Conservation (phyloP, 2,329 filamentous ascomycete genomes). For the Mycosphaerella sp. region DNA sequence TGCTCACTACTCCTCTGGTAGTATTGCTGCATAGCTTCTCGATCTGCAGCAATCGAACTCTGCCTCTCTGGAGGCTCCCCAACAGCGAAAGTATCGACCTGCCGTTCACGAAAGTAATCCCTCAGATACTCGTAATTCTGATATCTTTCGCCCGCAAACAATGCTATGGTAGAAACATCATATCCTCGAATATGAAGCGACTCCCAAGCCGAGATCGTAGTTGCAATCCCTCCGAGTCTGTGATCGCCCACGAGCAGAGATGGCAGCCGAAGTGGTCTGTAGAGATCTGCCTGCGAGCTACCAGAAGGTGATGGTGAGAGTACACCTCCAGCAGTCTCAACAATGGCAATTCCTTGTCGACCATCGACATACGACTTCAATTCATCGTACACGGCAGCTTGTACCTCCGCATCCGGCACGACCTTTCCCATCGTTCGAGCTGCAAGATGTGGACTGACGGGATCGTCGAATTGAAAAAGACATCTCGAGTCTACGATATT, state of each 20-base stretch:
- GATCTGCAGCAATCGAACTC: slow-evolving; percentile 43
- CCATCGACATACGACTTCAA: slow-evolving; percentile 38
- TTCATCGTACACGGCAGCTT: slow-evolving; percentile 40
- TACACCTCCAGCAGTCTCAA: slow-evolving; percentile 79
- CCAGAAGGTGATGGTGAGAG: slow-evolving; percentile 73
- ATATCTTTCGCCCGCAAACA: slow-evolving; percentile 63
- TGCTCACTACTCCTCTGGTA: slow-evolving; percentile 49
- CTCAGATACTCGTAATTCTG: slow-evolving; percentile 62
- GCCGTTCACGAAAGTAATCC: slow-evolving; percentile 59
- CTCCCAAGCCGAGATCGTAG: slow-evolving; percentile 74
- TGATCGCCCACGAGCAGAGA: slow-evolving; percentile 69
- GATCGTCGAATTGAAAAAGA: slow-evolving; percentile 65
- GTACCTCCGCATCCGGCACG: slow-evolving; percentile 32
- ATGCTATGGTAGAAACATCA: slow-evolving; percentile 62
- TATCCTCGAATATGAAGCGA: slow-evolving; percentile 72
- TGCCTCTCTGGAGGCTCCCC: slow-evolving; percentile 53
- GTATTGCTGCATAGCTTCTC: slow-evolving; percentile 55
- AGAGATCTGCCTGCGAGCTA: slow-evolving; percentile 70
- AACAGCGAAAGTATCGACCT: slow-evolving; percentile 53
- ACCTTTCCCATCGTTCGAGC: slow-evolving; percentile 40
- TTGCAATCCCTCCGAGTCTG: slow-evolving; percentile 70
- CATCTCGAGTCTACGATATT: slow-evolving; percentile 52
- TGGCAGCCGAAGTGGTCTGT: slow-evolving; percentile 66
- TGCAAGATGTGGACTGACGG: slow-evolving; percentile 73
- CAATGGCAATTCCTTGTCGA: slow-evolving; percentile 55